phyloP scores from a whole-genome alignment of 2,329 filamentous ascomycete species.

The Drechslerella stenobrocha region DNA sequence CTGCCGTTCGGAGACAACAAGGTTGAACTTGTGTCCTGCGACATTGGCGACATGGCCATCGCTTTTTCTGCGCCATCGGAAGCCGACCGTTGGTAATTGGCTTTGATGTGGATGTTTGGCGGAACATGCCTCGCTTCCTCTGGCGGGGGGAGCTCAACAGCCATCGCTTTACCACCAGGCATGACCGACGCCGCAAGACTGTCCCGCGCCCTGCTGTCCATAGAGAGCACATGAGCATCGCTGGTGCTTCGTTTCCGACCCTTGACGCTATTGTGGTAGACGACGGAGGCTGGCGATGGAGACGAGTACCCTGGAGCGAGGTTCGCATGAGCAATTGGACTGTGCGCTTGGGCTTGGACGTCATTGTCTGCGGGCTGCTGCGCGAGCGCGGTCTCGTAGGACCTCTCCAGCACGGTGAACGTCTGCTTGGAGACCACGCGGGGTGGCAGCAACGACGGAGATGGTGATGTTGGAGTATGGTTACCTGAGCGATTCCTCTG shows the following conservation, averaged over 20 bases:
- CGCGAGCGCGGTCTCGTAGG: constrained; percentile 35
- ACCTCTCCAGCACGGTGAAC: constrained; percentile 29
- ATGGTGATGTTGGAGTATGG: constrained; percentile 57
- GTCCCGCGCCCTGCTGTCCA: constrained; percentile 60
- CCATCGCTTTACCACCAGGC: constrained; percentile 37
- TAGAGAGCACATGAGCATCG: constrained; percentile 61
- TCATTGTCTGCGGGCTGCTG: constrained; percentile 7
- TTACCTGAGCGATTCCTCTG: constrained; percentile 62
- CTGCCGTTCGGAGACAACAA: constrained; percentile 42
- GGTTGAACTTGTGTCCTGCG: constrained; percentile 37
- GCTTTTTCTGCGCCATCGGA: constrained; percentile 46
- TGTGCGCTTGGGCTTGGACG: constrained; percentile 50
- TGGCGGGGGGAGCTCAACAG: constrained; percentile 32
- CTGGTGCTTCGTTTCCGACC: constrained; percentile 57
- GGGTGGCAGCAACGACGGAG: constrained; percentile 10
- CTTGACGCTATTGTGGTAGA: constrained; percentile 45
- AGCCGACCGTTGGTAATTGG: constrained; percentile 23
- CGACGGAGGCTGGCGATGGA: constrained; percentile 64
- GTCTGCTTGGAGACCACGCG: constrained; percentile 61
- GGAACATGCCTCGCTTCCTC: constrained; percentile 31
- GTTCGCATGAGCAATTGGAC: constrained; percentile 54
- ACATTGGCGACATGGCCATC: constrained; percentile 44
- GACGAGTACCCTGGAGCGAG: constrained; percentile 61
- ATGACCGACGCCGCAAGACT: constrained; percentile 30
- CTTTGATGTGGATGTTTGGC: constrained; percentile 39